Evolutionary conservation across 176 grass and related monocot genomes (phyloP).

Genomic region (Bromus sterilis): DNA sequence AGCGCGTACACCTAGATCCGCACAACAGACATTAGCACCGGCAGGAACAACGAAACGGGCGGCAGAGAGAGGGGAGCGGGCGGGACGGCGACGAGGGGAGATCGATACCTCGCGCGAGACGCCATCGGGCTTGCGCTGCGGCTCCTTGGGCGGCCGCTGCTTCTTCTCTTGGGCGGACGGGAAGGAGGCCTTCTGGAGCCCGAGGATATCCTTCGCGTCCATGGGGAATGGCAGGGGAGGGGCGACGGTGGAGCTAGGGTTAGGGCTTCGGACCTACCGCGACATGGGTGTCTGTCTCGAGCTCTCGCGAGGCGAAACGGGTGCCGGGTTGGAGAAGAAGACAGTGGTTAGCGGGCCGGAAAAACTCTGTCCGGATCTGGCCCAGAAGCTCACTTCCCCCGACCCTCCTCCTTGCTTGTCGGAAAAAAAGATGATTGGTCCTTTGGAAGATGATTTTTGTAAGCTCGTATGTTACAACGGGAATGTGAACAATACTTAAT

Average conservation of each 20-base stretch:
- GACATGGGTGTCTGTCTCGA: neutral
- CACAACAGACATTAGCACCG: neutral
- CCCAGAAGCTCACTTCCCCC: neutral
- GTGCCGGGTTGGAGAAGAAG: neutral
- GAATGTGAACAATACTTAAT: too few species aligned
- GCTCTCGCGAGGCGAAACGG: neutral
- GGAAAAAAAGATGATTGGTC: neutral
- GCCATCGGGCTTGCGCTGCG: conserved; percentile 95
- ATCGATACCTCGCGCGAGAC: conserved; percentile 71
- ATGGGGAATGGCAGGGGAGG: conserved; percentile 26
- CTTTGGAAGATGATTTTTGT: too few species aligned
- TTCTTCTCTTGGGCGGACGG: conserved; percentile 78
- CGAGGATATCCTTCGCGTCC: conserved; percentile 98
- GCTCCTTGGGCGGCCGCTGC: conserved; percentile 69
- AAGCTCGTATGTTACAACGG: too few species aligned
- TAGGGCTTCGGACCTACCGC: conserved; percentile 30
- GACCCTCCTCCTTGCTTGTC: neutral
- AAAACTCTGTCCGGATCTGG: neutral
- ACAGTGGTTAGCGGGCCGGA: neutral
- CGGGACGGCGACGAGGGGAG: neutral
- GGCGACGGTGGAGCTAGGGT: conserved; percentile 25
- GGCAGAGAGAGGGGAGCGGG: neutral
- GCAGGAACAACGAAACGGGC: neutral
- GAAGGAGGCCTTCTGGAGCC: conserved; percentile 76
- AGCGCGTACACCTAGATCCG: conserved; percentile 73